A percentile compares a stretch with the other conserved stretches of the same genome.
Evolutionary conservation across 78 protist species (phyloP).

Genomic region (Neovahlkampfia damariscottae): DNA sequence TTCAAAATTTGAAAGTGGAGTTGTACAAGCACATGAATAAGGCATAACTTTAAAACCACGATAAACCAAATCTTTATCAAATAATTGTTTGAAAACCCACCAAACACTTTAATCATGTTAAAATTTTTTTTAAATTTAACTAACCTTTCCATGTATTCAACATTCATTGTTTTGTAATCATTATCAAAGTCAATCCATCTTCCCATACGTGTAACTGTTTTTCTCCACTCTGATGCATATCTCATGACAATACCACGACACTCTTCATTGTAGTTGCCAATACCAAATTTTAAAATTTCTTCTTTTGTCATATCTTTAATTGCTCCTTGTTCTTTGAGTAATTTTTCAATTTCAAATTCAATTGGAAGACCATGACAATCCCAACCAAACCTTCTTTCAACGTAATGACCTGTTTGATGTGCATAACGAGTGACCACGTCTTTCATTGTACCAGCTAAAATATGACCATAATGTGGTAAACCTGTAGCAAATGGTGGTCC

Average conservation of each 20-base stretch:
- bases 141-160: constrained; percentile 94
- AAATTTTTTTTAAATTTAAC: no score
- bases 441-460: constrained; percentile 97
- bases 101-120: no score
- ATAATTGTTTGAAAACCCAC: constrained; percentile 93
- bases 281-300: constrained; percentile 86
- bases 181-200: constrained; percentile 99
- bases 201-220: constrained; percentile 80
- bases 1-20: constrained; percentile 98
- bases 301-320: constrained; percentile 72
- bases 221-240: constrained; percentile 84
- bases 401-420: constrained; percentile 90
- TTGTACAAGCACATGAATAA: constrained; percentile 84
- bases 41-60: constrained; percentile 98
- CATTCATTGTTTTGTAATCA: constrained; percentile 97
- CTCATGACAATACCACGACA: constrained; percentile 93
- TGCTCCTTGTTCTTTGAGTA: no score
- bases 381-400: constrained; percentile 97
- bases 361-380: constrained; percentile 99
- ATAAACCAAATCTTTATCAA: constrained; percentile 85
- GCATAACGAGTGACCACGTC: constrained; percentile 94
- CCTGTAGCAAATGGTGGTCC: constrained; percentile 99
- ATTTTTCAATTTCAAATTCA: constrained; percentile 95
- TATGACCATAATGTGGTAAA: constrained; percentile 98
- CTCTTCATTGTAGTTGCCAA: constrained; percentile 81